Evolutionary conservation across 371 early-diverging fungal species (phyloP).

Genomic region (Mortierella sp.): DNA sequence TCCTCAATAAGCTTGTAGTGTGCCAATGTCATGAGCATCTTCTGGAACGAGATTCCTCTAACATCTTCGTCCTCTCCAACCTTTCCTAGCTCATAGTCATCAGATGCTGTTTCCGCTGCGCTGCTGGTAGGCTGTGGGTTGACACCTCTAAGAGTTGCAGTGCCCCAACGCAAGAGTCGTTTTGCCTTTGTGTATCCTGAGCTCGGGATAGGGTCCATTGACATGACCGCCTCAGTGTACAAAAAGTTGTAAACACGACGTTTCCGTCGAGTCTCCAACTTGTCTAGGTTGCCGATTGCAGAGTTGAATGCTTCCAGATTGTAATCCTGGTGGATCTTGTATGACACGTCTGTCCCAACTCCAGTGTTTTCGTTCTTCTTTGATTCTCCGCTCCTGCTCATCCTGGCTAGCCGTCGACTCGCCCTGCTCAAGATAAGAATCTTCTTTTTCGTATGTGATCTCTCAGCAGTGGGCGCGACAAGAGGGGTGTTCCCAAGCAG

Average conservation of each 20-base stretch:
- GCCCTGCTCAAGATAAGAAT: no score
- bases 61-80: constrained; percentile 51
- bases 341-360: neutral
- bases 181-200: constrained; percentile 34
- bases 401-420: no score
- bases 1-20: constrained; percentile 68
- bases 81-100: constrained; percentile 29
- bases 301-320: constrained; percentile 50
- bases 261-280: constrained; percentile 12
- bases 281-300: constrained; percentile 37
- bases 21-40: constrained; percentile 68
- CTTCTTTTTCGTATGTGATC: no score
- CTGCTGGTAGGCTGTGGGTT: neutral
- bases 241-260: constrained; percentile 50
- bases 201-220: constrained; percentile 48
- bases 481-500: no score
- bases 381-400: no score
- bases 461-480: no score
- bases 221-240: constrained; percentile 49
- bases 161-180: constrained; percentile 30
- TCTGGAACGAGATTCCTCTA: constrained; percentile 67
- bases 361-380: neutral
- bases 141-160: neutral
- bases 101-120: constrained; percentile 10
- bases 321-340: constrained; percentile 27